A percentile compares a stretch with the other conserved stretches of the same genome.
These are phyloP conservation scores for Bathelium albidoporum DNA, from an alignment of 495 filamentous ascomycete species.

Conservation along the genomic window DNA sequence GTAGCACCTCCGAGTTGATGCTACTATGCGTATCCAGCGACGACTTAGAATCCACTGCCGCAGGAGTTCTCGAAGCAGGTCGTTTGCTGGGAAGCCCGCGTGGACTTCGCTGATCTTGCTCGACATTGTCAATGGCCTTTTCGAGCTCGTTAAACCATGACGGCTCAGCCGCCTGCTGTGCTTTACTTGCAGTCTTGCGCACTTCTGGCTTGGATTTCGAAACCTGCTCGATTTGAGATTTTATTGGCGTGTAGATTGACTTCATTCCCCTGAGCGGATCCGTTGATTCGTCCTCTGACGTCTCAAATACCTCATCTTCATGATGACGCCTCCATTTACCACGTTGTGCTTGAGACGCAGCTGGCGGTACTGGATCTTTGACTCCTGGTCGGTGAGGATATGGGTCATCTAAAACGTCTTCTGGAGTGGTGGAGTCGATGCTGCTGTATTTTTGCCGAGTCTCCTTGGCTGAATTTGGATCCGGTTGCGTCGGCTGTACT, in stretches of 20 bases:
- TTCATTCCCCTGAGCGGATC: too few relatives aligned
- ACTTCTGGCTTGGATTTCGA: too few relatives aligned
- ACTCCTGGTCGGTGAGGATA: too few relatives aligned
- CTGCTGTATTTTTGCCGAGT: background rate
- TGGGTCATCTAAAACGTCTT: too few relatives aligned
- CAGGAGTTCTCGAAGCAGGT: background rate
- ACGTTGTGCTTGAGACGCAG: too few relatives aligned
- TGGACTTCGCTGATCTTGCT: background rate
- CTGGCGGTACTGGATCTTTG: too few relatives aligned
- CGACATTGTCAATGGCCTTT: background rate
- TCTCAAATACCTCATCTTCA: too few relatives aligned
- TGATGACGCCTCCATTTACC: too few relatives aligned
- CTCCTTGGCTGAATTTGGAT: background rate
- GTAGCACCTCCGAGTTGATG: background rate
- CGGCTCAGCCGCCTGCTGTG: background rate
- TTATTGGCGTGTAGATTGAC: too few relatives aligned
- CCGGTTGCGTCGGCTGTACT: background rate
- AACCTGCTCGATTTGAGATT: too few relatives aligned
- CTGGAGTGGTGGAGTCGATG: background rate
- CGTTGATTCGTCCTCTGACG: too few relatives aligned
- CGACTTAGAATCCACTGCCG: background rate
- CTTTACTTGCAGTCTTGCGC: background rate
- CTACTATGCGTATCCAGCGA: background rate
- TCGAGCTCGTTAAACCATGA: background rate
- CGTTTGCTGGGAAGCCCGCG: background rate